A percentile compares a stretch with the other conserved stretches of the same genome.
Evolutionary conservation across 352 stramenopile genomes (phyloP).

Genomic region (Phytophthora fragariae): DNA sequence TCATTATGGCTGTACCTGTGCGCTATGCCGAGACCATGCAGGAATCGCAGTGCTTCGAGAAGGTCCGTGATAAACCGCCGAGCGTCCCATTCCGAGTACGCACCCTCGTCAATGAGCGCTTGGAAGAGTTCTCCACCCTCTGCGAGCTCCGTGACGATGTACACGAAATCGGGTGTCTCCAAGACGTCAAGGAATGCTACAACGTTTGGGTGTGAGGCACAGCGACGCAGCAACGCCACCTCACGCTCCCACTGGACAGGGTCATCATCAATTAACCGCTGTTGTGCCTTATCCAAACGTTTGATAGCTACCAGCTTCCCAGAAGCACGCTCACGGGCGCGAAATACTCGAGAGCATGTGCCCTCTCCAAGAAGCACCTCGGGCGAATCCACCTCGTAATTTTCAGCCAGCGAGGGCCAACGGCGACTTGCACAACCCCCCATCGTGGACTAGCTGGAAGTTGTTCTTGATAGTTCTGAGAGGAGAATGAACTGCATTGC

Average conservation of each 20-base stretch:
- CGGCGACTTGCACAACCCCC: conserved; percentile 54
- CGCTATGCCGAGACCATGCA: conserved; percentile 78
- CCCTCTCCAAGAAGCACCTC: conserved; percentile 60
- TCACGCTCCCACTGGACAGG: conserved; percentile 58
- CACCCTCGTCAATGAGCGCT: conserved; percentile 70
- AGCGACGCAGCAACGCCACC: conserved; percentile 54
- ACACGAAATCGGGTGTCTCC: conserved; percentile 58
- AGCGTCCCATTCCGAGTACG: conserved; percentile 81
- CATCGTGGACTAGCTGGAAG: conserved; percentile 32
- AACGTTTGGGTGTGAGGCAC: conserved; percentile 63
- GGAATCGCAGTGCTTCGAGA: conserved; percentile 63
- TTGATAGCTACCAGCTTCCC: conserved; percentile 63
- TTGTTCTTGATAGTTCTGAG: background rate
- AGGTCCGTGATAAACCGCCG: conserved; percentile 56
- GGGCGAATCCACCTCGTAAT: conserved; percentile 52
- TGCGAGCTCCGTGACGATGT: conserved; percentile 69
- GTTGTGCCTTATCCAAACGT: conserved; percentile 58
- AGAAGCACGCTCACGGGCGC: conserved; percentile 42
- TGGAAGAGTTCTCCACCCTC: conserved; percentile 76
- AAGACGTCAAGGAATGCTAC: conserved; percentile 60
- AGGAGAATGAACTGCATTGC: background rate
- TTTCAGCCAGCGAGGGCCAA: conserved; percentile 36
- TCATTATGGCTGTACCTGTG: conserved; percentile 49
- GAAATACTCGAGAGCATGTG: conserved; percentile 59
- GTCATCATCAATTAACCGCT: conserved; percentile 6